Evolutionary conservation across 306 rosid genomes (phyloP), one percentile per base, ranked within the genome.

Genomic region (Castanea mollissima): DNA sequence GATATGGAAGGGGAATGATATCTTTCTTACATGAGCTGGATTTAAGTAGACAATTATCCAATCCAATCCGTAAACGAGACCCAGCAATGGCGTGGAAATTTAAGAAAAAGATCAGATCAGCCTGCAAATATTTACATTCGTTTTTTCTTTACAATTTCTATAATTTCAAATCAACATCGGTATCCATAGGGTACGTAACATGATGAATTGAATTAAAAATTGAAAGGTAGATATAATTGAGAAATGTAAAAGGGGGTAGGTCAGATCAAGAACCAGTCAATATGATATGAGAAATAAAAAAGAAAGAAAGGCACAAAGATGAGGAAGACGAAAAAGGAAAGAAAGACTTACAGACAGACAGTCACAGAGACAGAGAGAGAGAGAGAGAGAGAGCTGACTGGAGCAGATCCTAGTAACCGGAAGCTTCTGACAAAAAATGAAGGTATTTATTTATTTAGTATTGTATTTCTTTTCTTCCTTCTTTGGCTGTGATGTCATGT

Each of bases 221-320:
- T 38, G 46, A 38, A 38, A 29, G 18, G 70, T 6, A 64, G 21
- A 15, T 29, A 31, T 4, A 16, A 14, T 35, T 13, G 70, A 32
- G 21, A 64, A 64, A 31, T 14, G 44, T 32, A 14, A 31, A 31
- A 64, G 46, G 41, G 19, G 70, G 31, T 64, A 35, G 70, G 41
- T 64, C 70, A 64, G 70, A 64, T 64, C 70, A 35, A 64, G 70
- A 38, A 38, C n/a, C 18, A 62, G 34, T 62, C 68, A 8, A 62
- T 62, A 8, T 6, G 44, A 62, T 25, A 8, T 6, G 44, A 31
- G 46, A 64, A 64, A 25, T 29, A 13, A 38, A 62, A 34, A 62
- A 29, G 69, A 27, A 63, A 31, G 18, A 27, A 63, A 31, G 18
- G 15, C 6, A 27, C 31, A 2, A 15, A 15, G 8, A 60, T 9